Evolutionary conservation across 495 filamentous ascomycete species (phyloP), one percentile per base, ranked within the genome.

Genomic region (Glonium stellatum): DNA sequence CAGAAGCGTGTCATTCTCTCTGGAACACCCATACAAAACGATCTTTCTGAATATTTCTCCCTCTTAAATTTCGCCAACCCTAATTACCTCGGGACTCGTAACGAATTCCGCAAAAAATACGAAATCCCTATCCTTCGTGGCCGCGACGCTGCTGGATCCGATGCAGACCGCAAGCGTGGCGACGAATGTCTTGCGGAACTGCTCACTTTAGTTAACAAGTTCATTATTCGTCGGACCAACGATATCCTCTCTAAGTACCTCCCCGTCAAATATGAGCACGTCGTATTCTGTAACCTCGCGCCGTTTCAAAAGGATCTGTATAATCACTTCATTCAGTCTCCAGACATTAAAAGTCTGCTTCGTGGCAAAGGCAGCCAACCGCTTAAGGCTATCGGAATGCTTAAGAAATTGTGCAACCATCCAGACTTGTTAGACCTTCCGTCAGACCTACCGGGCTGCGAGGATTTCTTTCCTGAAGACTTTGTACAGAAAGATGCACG

Each of bases 381-480:
- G 15, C 80, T 99, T 55, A 97, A 97, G 69, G 93, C 93, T 6
- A 99, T 99, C 68, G 88, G 88, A 13, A 80, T 97, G 58, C 82
- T 99, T 68, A 99, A 99, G 72, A 99, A 99, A 67, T 83, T 99
- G 27, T 99, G 93, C 80, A 99, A 99, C 65, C 93, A 99, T 66
- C 93, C 93, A 0, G 95, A 99, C 64, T 82, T 99, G 19, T 82
- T 99, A 11, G 85, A 90, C 61, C 81, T 97, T 1, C 78, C 88
- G 0, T 80, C 80, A 0, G 93, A 99, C 71, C 80, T 99, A 5
- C 91, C 90, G 0, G 93, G 93, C 42, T 90, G 85, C 61, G 92
- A 99, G 65, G 66, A 85, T 54, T 78, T 80, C 67, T 93, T 86
- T 71, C 93, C 95, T 0, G 87, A 89, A 3, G 93, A 97, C 70